A percentile compares a stretch with the other conserved stretches of the same genome.
Conservation (phyloP, 257 asterid species). For the Apocynum venetum region DNA sequence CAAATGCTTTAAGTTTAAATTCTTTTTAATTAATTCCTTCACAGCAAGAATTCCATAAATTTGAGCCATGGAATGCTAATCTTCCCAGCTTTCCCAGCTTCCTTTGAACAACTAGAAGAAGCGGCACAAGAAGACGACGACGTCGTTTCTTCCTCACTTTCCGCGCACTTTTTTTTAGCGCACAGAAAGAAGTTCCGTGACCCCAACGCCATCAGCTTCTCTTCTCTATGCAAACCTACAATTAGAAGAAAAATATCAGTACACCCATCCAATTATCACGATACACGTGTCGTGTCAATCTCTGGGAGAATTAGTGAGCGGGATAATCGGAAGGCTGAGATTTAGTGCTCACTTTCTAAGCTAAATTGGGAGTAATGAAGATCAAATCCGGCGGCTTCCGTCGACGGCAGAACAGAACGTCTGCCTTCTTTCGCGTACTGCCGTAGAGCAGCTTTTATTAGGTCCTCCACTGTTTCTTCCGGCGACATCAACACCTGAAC, state of each 20-base stretch:
- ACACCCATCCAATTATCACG: background rate
- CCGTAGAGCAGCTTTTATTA: constrained; percentile 58
- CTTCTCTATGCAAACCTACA: constrained; percentile 63
- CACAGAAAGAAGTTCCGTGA: constrained; percentile 77
- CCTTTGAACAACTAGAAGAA: constrained; percentile 47
- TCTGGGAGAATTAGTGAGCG: background rate
- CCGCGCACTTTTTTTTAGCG: constrained; percentile 25
- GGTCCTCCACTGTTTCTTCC: constrained; percentile 69
- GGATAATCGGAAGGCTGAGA: constrained; percentile 14
- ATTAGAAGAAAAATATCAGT: background rate
- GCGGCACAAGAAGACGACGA: constrained; percentile 26
- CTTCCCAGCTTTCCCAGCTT: constrained; percentile 40
- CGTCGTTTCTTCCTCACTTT: constrained; percentile 13
- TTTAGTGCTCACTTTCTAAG: constrained; percentile 56
- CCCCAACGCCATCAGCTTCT: constrained; percentile 58
- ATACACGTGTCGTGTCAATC: background rate
- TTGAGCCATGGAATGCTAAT: constrained; percentile 46
- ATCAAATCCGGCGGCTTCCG: constrained; percentile 42
- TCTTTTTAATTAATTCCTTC: constrained; percentile 10
- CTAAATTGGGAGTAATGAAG: constrained; percentile 95
- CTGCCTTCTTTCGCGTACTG: constrained; percentile 75
- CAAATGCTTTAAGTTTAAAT: background rate
- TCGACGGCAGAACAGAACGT: constrained; percentile 38
- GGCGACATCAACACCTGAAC: constrained; percentile 64
- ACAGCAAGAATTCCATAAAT: constrained; percentile 58